Evolutionary conservation across 2,329 filamentous ascomycete species (phyloP).

Genomic region (Tolypocladium tropicale): DNA sequence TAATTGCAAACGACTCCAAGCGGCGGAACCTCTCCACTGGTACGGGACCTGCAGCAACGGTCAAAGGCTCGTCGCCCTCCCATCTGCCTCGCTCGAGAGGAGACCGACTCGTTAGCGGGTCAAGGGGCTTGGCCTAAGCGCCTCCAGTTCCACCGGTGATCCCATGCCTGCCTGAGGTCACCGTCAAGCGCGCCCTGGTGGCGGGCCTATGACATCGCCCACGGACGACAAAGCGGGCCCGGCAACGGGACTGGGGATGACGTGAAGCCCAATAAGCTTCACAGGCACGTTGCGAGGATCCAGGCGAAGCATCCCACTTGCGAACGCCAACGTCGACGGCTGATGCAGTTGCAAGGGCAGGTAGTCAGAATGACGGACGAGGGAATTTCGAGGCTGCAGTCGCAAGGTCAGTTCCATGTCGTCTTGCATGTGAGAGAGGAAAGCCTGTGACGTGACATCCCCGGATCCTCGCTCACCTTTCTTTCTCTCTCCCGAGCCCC

Average conservation of each 20-base stretch:
- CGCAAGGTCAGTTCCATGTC: constrained; percentile 4
- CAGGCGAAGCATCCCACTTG: not conserved
- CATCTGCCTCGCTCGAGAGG: no score
- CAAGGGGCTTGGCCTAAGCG: not conserved
- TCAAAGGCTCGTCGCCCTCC: no score
- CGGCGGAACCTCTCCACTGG: no score
- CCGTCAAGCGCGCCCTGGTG: not conserved
- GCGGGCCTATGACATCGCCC: not conserved
- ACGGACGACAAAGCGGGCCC: not conserved
- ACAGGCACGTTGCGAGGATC: not conserved
- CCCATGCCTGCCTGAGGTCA: not conserved
- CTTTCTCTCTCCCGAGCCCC: not conserved
- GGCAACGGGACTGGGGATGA: constrained; percentile 1
- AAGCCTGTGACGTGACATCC: not conserved
- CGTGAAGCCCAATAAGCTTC: constrained; percentile 5
- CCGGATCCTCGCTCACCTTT: not conserved
- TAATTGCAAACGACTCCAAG: no score
- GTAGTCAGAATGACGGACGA: constrained; percentile 8
- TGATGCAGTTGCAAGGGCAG: constrained; percentile 3
- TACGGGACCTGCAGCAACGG: no score
- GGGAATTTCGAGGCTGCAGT: constrained; percentile 5
- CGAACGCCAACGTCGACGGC: constrained; percentile 1
- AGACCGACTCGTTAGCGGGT: not conserved
- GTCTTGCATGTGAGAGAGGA: not conserved
- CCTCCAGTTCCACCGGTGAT: not conserved